phyloP scores from a whole-genome alignment of 2,329 filamentous ascomycete genomes.

The Beauveria pseudobassiana region DNA sequence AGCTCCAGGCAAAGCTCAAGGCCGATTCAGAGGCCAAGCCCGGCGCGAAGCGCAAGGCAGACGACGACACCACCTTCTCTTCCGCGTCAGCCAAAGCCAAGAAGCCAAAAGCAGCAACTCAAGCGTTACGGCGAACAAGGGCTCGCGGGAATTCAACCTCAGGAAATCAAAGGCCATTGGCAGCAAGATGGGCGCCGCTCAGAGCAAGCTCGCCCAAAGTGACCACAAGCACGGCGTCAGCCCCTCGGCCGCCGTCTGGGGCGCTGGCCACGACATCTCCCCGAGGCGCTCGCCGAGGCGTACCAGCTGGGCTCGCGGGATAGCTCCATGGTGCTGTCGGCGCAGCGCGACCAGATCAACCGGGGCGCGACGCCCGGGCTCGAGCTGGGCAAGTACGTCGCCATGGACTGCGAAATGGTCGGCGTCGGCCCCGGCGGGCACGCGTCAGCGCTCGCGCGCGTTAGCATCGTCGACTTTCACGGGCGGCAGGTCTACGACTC shows the following conservation, averaged over 20 bases:
- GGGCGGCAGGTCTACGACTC: conserved; percentile 90
- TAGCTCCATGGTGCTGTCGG: conserved; percentile 39
- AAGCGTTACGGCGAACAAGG: background rate
- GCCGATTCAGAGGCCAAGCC: conserved; percentile 32
- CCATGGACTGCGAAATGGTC: conserved; percentile 98
- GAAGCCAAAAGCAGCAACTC: conserved; percentile 20
- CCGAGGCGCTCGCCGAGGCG: conserved; percentile 52
- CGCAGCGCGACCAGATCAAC: conserved; percentile 49
- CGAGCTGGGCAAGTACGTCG: conserved; percentile 81
- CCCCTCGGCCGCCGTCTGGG: conserved; percentile 52
- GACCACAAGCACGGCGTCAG: conserved; percentile 34
- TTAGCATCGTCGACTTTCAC: conserved; percentile 89
- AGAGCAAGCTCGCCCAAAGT: conserved; percentile 39
- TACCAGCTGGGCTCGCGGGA: conserved; percentile 49
- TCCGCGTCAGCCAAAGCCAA: conserved; percentile 19
- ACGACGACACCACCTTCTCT: conserved; percentile 16
- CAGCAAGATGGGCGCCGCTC: conserved; percentile 47
- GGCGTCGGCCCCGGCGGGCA: conserved; percentile 66
- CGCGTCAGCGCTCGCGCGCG: conserved; percentile 72
- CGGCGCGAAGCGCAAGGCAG: conserved; percentile 37
- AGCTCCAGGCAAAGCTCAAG: conserved; percentile 57
- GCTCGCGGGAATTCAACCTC: conserved; percentile 6
- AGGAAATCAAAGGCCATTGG: conserved; percentile 9
- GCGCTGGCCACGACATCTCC: conserved; percentile 53
- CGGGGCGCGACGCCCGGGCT: conserved; percentile 53